Conservation (phyloP, 805 yeast genomes). For the Cyberlindnera americana region DNA sequence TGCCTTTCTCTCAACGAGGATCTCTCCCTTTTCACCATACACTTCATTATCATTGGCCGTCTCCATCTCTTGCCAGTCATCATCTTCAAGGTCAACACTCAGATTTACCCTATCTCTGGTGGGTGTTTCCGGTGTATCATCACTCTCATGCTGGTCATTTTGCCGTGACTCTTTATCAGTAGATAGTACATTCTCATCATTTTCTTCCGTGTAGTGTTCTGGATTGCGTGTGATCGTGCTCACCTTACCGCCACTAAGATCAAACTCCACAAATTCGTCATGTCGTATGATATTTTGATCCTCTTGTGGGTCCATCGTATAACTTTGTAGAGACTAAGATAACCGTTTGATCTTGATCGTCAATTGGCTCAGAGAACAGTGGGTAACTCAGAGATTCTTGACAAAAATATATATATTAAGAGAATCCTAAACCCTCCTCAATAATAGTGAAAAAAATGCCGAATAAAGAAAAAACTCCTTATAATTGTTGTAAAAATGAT, state of each 20-base stretch:
- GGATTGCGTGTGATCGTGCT: constrained; percentile 3
- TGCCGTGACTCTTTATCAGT: neutral
- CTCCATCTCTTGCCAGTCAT: constrained; percentile 83
- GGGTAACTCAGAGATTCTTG: no score
- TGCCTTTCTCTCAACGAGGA: constrained; percentile 35
- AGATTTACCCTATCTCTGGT: constrained; percentile 4
- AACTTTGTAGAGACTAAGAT: no score
- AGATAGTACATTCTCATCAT: no score
- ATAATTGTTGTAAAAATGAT: no score
- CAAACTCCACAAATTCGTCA: constrained; percentile 32
- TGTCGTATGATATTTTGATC: constrained; percentile 10
- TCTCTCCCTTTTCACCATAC: constrained; percentile 75
- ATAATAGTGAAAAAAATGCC: no score
- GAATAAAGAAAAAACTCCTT: no score
- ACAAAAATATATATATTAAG: no score
- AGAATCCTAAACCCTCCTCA: no score
- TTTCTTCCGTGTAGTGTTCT: neutral
- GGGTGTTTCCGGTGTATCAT: neutral
- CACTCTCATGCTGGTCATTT: neutral
- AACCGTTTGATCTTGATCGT: no score
- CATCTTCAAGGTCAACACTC: constrained; percentile 31
- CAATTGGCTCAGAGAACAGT: no score
- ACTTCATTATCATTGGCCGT: constrained; percentile 73
- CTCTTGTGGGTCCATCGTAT: neutral
- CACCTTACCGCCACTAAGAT: constrained; percentile 22